phyloP scores from a whole-genome alignment of 306 rosid species.

The Cicer arietinum region DNA sequence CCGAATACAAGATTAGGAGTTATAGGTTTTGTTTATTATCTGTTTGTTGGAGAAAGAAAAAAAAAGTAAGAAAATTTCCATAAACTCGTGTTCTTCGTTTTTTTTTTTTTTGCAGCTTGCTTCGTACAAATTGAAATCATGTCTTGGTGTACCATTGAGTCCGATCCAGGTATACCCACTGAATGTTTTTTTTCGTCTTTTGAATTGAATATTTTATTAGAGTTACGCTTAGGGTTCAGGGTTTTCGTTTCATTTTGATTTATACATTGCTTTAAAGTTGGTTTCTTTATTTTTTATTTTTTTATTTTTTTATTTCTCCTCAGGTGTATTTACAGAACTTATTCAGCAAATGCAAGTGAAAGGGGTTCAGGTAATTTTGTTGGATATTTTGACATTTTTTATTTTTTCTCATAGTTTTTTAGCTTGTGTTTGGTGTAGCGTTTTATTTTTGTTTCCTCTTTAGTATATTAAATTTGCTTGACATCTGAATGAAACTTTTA shows the following conservation, averaged over 20 bases:
- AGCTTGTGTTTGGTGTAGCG: not conserved
- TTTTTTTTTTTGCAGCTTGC: constrained; percentile 48
- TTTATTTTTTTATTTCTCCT: constrained; percentile 33
- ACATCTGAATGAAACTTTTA: not conserved
- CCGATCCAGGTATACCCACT: constrained; percentile 81
- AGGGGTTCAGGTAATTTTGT: constrained; percentile 80
- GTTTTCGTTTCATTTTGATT: constrained; percentile 28
- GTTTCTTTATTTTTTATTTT: constrained; percentile 34
- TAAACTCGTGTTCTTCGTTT: not conserved
- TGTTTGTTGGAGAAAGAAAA: not conserved
- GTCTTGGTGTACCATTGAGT: constrained; percentile 99
- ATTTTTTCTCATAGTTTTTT: not conserved
- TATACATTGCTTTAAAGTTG: constrained; percentile 31
- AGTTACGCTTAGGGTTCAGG: constrained; percentile 23
- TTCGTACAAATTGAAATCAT: constrained; percentile 53
- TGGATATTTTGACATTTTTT: not conserved
- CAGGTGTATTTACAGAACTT: constrained; percentile 97
- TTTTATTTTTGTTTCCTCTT: constrained; percentile 27
- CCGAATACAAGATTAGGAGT: constrained; percentile 8
- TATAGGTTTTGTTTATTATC: not conserved
- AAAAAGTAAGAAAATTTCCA: not conserved
- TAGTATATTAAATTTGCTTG: not conserved
- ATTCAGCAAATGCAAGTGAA: constrained; percentile 99
- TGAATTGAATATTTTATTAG: not conserved
- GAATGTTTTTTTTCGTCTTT: constrained; percentile 1